Percentiles rank a stretch among this genome's conserved stretches.
These are phyloP conservation scores for Arthrobotrys megalospora DNA, from an alignment of 2,329 filamentous ascomycete genomes.

Conservation along the genomic window DNA sequence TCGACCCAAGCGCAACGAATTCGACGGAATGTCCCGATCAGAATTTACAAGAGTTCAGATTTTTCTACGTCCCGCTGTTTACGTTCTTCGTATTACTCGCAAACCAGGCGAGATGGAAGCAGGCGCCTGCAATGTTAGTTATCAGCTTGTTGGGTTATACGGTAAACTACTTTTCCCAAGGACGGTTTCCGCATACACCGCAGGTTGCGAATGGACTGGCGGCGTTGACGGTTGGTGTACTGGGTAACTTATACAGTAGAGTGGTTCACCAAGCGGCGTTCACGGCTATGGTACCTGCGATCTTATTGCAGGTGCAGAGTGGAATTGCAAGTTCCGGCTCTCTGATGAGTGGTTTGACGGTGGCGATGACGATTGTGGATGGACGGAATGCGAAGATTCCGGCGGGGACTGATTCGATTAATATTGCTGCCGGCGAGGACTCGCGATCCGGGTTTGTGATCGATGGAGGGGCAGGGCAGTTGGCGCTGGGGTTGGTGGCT, in stretches of 20 bases:
- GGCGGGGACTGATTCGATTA: background rate
- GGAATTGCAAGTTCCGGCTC: conserved; percentile 75
- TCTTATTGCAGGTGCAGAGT: conserved; percentile 80
- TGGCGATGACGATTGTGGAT: conserved; percentile 59
- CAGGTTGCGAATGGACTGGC: conserved; percentile 85
- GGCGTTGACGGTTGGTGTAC: conserved; percentile 81
- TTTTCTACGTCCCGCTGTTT: conserved; percentile 82
- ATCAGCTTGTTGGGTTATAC: conserved; percentile 82
- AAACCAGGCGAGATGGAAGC: conserved; percentile 85
- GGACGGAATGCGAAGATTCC: conserved; percentile 36
- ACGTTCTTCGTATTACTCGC: conserved; percentile 69
- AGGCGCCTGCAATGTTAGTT: conserved; percentile 81
- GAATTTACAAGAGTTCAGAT: conserved; percentile 73
- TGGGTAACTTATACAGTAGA: conserved; percentile 84
- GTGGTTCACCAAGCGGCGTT: conserved; percentile 84
- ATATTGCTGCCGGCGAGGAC: conserved; percentile 21
- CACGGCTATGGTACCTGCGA: conserved; percentile 87
- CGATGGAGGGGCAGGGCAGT: conserved; percentile 54
- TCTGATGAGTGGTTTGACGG: conserved; percentile 67
- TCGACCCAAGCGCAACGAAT: conserved; percentile 73
- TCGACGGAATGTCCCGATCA: conserved; percentile 70
- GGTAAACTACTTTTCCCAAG: conserved; percentile 80
- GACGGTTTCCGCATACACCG: conserved; percentile 77
- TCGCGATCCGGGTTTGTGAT: conserved; percentile 40
- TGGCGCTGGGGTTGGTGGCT: conserved; percentile 57